Conservation (phyloP, 2,329 filamentous ascomycete species). For the Beauveria sp. region DNA sequence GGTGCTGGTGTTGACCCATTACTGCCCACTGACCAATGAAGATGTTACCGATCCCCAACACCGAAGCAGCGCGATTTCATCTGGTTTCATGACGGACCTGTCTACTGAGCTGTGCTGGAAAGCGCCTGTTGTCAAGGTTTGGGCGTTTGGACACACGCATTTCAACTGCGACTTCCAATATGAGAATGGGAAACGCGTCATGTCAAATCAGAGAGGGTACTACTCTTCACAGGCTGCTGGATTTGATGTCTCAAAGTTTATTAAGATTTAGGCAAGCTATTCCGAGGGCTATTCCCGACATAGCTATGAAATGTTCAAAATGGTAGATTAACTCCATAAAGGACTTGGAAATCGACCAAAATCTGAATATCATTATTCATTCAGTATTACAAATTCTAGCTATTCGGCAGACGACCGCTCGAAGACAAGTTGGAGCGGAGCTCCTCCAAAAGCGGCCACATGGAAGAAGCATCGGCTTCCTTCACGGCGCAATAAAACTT, state of each 20-base stretch:
- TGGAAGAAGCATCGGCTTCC: not conserved
- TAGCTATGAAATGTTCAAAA: not conserved
- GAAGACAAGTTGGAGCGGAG: not conserved
- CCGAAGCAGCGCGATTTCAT: slow-evolving; percentile 17
- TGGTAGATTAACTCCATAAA: not conserved
- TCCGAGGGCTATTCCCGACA: not conserved
- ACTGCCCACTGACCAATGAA: slow-evolving; percentile 22
- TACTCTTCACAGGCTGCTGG: slow-evolving; percentile 1
- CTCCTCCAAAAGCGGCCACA: not conserved
- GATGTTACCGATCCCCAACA: slow-evolving; percentile 23
- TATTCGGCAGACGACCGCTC: not conserved
- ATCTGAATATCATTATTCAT: not conserved
- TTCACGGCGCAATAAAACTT: not conserved
- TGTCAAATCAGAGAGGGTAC: slow-evolving; percentile 30
- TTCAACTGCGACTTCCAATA: slow-evolving; percentile 33
- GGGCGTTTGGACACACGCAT: slow-evolving; percentile 44
- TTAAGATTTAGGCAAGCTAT: not conserved
- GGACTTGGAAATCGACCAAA: not conserved
- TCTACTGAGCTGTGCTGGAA: slow-evolving; percentile 29
- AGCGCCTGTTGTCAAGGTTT: slow-evolving; percentile 28
- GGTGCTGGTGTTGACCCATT: slow-evolving; percentile 33
- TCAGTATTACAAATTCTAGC: not conserved
- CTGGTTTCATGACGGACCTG: slow-evolving; percentile 36
- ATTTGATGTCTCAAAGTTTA: not conserved
- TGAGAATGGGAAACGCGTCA: slow-evolving; percentile 13